Percentiles rank a stretch among this genome's conserved stretches.
These are phyloP conservation scores for Eucalyptus grandis DNA, from an alignment of 345 rosid genomes.

Conservation along the genomic window DNA sequence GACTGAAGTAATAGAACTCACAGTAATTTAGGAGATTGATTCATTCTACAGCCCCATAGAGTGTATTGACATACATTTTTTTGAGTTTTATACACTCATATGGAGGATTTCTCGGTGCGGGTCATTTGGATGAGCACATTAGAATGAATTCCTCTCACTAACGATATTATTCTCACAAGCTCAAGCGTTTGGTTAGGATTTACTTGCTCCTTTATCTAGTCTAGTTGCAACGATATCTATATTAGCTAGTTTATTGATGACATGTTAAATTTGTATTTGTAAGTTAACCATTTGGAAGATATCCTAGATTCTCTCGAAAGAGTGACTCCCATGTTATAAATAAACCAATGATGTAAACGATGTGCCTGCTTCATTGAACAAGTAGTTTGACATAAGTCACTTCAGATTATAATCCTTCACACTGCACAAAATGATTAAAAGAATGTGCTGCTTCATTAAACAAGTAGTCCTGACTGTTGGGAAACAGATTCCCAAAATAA, in stretches of 20 bases:
- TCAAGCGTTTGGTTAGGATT: conserved; percentile 42
- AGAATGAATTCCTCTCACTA: conserved; percentile 23
- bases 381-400: neutral
- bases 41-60: neutral
- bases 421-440: neutral
- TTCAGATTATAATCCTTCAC: neutral
- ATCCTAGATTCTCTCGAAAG: neutral
- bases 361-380: neutral
- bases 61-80: neutral
- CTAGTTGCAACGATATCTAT: neutral
- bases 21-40: neutral
- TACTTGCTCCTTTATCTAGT: neutral
- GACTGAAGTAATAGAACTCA: neutral
- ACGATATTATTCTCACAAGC: conserved; percentile 57
- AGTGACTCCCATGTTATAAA: neutral
- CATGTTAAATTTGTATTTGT: neutral
- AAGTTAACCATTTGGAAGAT: neutral
- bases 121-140: conserved; percentile 64
- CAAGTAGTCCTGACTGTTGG: neutral
- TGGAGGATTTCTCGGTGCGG: conserved; percentile 23
- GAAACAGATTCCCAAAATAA: too few relatives aligned
- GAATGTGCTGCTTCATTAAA: neutral
- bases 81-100: neutral
- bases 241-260: neutral
- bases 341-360: neutral